Evolutionary conservation across 2,329 filamentous ascomycete species (phyloP).

Genomic region (Aspergillus costaricaensis): DNA sequence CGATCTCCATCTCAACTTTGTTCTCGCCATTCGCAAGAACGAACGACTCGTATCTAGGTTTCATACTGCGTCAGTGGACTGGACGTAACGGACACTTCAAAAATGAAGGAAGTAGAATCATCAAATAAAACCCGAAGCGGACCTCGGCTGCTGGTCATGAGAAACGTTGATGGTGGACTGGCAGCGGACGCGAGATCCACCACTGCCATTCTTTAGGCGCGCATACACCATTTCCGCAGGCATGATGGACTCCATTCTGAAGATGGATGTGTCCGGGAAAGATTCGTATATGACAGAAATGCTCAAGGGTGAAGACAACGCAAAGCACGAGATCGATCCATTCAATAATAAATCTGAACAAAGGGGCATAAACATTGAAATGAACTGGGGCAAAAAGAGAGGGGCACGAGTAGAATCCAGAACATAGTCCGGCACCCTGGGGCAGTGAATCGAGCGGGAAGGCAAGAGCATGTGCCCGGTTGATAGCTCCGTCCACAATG

Average conservation of each 20-base stretch:
- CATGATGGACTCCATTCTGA: conserved; percentile 20
- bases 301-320: not conserved
- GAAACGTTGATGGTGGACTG: conserved; percentile 25
- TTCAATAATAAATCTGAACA: not conserved
- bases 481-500: not conserved
- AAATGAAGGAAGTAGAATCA: not conserved
- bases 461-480: not conserved
- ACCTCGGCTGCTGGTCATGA: conserved; percentile 26
- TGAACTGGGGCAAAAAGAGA: too few relatives aligned
- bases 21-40: conserved; percentile 84
- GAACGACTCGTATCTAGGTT: conserved; percentile 84
- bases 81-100: not conserved
- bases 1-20: conserved; percentile 85
- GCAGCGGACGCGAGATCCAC: conserved; percentile 17
- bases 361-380: not conserved
- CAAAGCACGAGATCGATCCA: not conserved
- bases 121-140: conserved; percentile 11
- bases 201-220: conserved; percentile 14
- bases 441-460: not conserved
- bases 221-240: conserved; percentile 23
- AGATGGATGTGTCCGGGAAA: conserved; percentile 10
- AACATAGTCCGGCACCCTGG: not conserved
- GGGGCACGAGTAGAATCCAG: not conserved
- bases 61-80: conserved; percentile 13
- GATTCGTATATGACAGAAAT: not conserved